These are phyloP conservation scores for Amyloporia xantha DNA, from an alignment of 768 basidiomycete genomes.

Conservation along the genomic window DNA sequence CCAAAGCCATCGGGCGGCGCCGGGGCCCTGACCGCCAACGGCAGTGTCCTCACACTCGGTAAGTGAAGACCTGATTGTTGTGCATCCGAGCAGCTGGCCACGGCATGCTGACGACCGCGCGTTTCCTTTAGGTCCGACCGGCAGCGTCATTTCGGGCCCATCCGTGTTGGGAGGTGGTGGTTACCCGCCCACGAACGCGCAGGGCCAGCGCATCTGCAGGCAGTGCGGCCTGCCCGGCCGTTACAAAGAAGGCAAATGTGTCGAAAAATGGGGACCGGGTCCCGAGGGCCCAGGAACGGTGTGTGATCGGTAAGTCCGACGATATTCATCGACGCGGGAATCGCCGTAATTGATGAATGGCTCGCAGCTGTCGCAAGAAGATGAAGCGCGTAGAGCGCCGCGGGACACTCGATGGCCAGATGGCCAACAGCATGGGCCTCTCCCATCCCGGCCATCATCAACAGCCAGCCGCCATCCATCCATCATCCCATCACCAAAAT, in stretches of 20 bases:
- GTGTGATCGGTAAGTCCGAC: slow-evolving; percentile 55
- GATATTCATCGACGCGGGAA: not conserved
- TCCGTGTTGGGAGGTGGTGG: slow-evolving; percentile 24
- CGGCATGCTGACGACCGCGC: not conserved
- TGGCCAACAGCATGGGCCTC: slow-evolving; percentile 4
- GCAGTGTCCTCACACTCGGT: slow-evolving; percentile 21
- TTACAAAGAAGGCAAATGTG: slow-evolving; percentile 81
- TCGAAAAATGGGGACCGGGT: slow-evolving; percentile 85
- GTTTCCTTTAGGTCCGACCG: slow-evolving; percentile 13
- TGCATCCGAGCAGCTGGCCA: not conserved
- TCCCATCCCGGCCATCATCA: slow-evolving; percentile 17
- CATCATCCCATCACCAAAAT: slow-evolving; percentile 14
- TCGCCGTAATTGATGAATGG: not conserved
- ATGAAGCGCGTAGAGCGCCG: slow-evolving; percentile 80
- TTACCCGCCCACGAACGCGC: slow-evolving; percentile 29
- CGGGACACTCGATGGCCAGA: slow-evolving; percentile 48
- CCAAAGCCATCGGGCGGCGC: slow-evolving; percentile 28
- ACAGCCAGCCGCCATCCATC: slow-evolving; percentile 19
- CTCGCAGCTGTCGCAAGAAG: slow-evolving; percentile 66
- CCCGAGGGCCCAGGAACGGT: slow-evolving; percentile 81
- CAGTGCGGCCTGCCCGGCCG: slow-evolving; percentile 69
- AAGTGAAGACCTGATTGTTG: not conserved
- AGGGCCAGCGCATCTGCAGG: slow-evolving; percentile 70
- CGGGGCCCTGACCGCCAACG: slow-evolving; percentile 10
- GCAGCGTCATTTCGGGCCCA: slow-evolving; percentile 19